Evolutionary conservation across 2,329 filamentous ascomycete species (phyloP).

Genomic region (Lasiodiplodia sp.): DNA sequence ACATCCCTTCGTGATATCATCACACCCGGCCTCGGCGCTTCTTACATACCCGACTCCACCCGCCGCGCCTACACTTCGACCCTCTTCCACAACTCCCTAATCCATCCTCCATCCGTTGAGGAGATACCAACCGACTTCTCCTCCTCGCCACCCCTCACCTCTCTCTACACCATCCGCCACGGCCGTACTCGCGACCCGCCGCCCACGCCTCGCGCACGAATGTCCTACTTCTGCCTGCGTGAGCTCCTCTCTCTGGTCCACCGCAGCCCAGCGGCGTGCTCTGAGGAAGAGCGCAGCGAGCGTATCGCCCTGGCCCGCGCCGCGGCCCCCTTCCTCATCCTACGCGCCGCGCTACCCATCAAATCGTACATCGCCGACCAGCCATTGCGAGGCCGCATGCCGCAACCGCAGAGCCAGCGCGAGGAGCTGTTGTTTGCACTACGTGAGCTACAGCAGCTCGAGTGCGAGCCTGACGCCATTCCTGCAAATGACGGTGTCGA

Average conservation of each 20-base stretch:
- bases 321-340: slow-evolving; percentile 80
- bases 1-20: slow-evolving; percentile 72
- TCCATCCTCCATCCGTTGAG: slow-evolving; percentile 68
- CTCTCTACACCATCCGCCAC: slow-evolving; percentile 69
- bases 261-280: slow-evolving; percentile 47
- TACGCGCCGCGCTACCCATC: slow-evolving; percentile 81
- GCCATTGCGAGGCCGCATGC: slow-evolving; percentile 86
- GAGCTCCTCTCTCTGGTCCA: slow-evolving; percentile 69
- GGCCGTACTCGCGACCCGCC: slow-evolving; percentile 75
- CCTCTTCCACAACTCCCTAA: slow-evolving; percentile 82
- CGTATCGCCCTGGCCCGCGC: slow-evolving; percentile 73
- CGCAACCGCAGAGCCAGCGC: slow-evolving; percentile 81
- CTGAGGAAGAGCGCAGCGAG: slow-evolving; percentile 32
- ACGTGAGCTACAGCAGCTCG: slow-evolving; percentile 68
- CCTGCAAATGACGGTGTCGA: slow-evolving; percentile 51
- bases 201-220: slow-evolving; percentile 70
- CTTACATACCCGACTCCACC: slow-evolving; percentile 69
- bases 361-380: slow-evolving; percentile 90
- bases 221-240: slow-evolving; percentile 82
- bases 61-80: slow-evolving; percentile 75
- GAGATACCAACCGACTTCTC: slow-evolving; percentile 15
- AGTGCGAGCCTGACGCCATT: slow-evolving; percentile 74
- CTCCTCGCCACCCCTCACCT: slow-evolving; percentile 61
- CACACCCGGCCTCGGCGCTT: slow-evolving; percentile 74
- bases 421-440: slow-evolving; percentile 80